Conservation (phyloP, 148 eudicot genomes). For the Rhododendron simsii region DNA sequence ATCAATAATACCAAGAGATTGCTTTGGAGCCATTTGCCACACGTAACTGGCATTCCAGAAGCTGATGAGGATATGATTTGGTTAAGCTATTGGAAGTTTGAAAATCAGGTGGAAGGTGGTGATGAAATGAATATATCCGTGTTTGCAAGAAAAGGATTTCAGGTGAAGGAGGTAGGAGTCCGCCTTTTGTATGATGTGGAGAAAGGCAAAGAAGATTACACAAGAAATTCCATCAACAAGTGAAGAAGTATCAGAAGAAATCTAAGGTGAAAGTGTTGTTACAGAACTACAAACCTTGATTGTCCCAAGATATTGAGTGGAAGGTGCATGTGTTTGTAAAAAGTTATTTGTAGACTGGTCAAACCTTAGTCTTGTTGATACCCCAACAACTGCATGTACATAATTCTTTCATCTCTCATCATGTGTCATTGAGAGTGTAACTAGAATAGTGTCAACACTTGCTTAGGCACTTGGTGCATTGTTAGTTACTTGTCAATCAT, state of each 20-base stretch:
- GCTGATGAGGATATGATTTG: neutral
- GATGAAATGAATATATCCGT: neutral
- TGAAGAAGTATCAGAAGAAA: neutral
- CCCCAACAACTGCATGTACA: no score
- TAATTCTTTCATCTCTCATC: no score
- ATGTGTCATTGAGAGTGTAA: no score
- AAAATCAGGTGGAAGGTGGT: constrained; percentile 2
- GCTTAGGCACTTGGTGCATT: no score
- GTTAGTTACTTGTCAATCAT: no score
- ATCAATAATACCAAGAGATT: neutral
- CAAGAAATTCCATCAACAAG: neutral
- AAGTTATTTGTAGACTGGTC: no score
- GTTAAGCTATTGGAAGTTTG: constrained; percentile 1
- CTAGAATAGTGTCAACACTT: no score
- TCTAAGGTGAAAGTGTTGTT: no score
- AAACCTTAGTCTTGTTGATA: no score
- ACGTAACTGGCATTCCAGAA: neutral
- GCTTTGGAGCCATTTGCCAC: neutral
- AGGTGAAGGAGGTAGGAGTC: neutral
- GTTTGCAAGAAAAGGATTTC: neutral
- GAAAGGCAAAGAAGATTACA: neutral
- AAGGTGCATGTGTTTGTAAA: no score
- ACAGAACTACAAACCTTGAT: no score
- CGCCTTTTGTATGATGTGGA: neutral
- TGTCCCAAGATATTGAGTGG: neutral